These are phyloP conservation scores for Perilla frutescens DNA, from an alignment of 257 asterid genomes.

Conservation along the genomic window DNA sequence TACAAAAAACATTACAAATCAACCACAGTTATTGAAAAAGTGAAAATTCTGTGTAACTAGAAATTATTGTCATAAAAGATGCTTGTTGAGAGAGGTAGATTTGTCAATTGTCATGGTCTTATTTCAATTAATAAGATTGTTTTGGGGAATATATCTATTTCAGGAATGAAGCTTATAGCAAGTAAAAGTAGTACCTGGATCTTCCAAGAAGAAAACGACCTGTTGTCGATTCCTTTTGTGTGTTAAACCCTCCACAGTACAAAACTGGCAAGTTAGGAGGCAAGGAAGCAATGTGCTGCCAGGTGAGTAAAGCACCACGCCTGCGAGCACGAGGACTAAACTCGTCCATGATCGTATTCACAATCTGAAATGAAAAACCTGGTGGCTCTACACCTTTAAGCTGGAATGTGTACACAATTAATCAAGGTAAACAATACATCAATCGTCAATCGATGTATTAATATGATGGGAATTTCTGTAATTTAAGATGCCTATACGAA, in stretches of 20 bases:
- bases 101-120: neutral
- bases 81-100: conserved; percentile 3
- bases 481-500: conserved; percentile 4
- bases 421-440: conserved; percentile 55
- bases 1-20: too few relatives aligned
- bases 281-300: conserved; percentile 99
- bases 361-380: conserved; percentile 92
- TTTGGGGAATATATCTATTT: neutral
- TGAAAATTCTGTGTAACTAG: neutral
- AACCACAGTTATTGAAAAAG: neutral
- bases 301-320: conserved; percentile 94
- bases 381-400: conserved; percentile 97
- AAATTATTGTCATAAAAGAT: neutral
- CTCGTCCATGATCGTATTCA: conserved; percentile 95
- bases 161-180: conserved; percentile 5
- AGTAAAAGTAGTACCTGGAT: conserved; percentile 68
- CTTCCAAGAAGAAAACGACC: conserved; percentile 99
- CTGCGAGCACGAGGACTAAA: conserved; percentile 94
- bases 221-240: conserved; percentile 95
- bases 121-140: neutral
- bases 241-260: conserved; percentile 94
- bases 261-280: conserved; percentile 95
- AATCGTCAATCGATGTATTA: conserved; percentile 20
- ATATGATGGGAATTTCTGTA: conserved; percentile 12
- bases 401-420: conserved; percentile 93